Evolutionary conservation across 257 asterid genomes (phyloP).

Genomic region (Linaria vulgaris): DNA sequence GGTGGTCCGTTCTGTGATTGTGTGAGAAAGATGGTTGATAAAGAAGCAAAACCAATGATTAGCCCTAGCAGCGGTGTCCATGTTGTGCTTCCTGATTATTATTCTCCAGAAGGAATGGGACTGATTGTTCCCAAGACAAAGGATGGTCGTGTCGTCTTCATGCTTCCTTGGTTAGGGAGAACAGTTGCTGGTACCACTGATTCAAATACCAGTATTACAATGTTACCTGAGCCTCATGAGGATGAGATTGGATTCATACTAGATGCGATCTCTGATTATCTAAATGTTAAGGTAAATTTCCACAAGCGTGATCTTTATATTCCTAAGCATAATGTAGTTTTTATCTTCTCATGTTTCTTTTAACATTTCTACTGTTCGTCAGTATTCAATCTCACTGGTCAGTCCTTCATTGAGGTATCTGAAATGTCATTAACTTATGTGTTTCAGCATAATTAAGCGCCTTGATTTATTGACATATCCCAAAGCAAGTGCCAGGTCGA

Average conservation of each 20-base stretch:
- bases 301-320: slow-evolving; percentile 7
- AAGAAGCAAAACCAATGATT: slow-evolving; percentile 78
- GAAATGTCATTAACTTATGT: neutral
- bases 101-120: slow-evolving; percentile 99
- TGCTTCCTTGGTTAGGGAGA: slow-evolving; percentile 99
- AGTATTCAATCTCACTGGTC: neutral
- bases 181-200: slow-evolving; percentile 98
- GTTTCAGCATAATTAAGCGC: neutral
- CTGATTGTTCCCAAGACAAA: slow-evolving; percentile 98
- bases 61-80: slow-evolving; percentile 98
- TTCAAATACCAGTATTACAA: slow-evolving; percentile 80
- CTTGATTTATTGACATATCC: neutral
- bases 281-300: slow-evolving; percentile 73
- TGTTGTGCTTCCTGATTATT: slow-evolving; percentile 94
- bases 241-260: slow-evolving; percentile 91
- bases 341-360: slow-evolving; percentile 4
- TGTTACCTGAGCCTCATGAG: slow-evolving; percentile 98
- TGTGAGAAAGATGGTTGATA: slow-evolving; percentile 77
- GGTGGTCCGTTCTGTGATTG: slow-evolving; percentile 98
- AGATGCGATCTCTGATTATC: slow-evolving; percentile 95
- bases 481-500: slow-evolving; percentile 9
- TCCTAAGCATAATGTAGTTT: neutral
- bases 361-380: neutral
- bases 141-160: slow-evolving; percentile 97
- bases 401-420: neutral